Conservation (phyloP, 176 grass and related monocot species). For the Stipa capillata region DNA sequence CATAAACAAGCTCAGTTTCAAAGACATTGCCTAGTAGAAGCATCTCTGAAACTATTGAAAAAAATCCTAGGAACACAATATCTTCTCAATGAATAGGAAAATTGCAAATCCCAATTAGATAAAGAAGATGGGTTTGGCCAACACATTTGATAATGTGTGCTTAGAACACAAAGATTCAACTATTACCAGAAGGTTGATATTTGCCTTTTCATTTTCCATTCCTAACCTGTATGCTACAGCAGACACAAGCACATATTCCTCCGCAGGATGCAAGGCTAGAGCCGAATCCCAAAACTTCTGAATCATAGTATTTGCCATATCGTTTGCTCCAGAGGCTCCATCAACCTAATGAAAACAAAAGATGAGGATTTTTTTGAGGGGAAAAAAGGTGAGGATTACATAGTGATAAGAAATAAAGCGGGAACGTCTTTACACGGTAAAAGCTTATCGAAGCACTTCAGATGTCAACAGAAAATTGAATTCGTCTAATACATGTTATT, state of each 20-base stretch:
- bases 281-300: slow-evolving; percentile 87
- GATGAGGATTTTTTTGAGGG: too few relatives aligned
- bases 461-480: not conserved
- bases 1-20: not conserved
- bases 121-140: too few relatives aligned
- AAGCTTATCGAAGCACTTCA: not conserved
- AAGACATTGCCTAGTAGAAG: not conserved
- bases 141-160: not conserved
- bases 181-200: slow-evolving; percentile 64
- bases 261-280: slow-evolving; percentile 43
- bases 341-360: slow-evolving; percentile 21
- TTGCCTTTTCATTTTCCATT: slow-evolving; percentile 17
- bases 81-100: not conserved
- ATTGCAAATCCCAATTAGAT: not conserved
- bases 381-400: not conserved
- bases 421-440: not conserved
- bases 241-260: slow-evolving; percentile 57
- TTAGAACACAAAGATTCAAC: not conserved
- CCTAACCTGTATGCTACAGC: slow-evolving; percentile 41
- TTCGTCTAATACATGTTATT: not conserved
- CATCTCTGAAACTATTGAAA: too few relatives aligned
- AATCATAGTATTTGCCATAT: slow-evolving; percentile 65
- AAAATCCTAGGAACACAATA: not conserved
- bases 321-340: slow-evolving; percentile 21
- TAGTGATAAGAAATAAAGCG: not conserved